Percentiles rank a stretch among this genome's conserved stretches.
phyloP scores from a whole-genome alignment of 2,329 filamentous ascomycete species.

The Diaporthe citriasiana region DNA sequence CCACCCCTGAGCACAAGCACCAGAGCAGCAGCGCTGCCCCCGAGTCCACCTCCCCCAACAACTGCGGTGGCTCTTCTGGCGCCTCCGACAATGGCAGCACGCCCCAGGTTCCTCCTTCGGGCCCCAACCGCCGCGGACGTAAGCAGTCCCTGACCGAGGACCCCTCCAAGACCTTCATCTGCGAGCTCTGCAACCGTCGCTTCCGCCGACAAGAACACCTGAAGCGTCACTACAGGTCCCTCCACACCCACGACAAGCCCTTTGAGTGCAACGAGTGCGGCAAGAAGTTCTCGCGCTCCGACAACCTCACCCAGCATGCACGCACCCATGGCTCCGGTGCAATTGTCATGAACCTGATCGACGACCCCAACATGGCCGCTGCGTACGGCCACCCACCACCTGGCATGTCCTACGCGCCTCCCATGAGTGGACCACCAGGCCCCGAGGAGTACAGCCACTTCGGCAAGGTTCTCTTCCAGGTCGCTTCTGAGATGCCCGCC shows the following conservation, averaged over 20 bases:
- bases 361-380: conserved; percentile 71
- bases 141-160: conserved; percentile 99
- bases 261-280: conserved; percentile 98
- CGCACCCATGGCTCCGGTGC: conserved; percentile 92
- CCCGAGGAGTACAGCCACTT: conserved; percentile 76
- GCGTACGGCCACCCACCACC: conserved; percentile 50
- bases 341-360: conserved; percentile 90
- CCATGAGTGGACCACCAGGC: conserved; percentile 58
- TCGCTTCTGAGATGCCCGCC: conserved; percentile 79
- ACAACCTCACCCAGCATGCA: conserved; percentile 96
- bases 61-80: conserved; percentile 54
- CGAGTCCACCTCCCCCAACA: conserved; percentile 48
- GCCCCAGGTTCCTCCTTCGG: conserved; percentile 64
- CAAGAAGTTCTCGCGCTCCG: conserved; percentile 98
- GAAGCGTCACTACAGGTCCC: conserved; percentile 97
- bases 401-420: conserved; percentile 57
- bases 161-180: conserved; percentile 98
- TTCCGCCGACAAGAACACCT: conserved; percentile 99
- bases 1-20: conserved; percentile 48
- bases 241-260: conserved; percentile 98
- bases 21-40: conserved; percentile 50
- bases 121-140: conserved; percentile 87
- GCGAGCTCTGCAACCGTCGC: conserved; percentile 93
- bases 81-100: conserved; percentile 52
- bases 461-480: conserved; percentile 86